Conservation (phyloP, 768 basidiomycete genomes). For the Boletus edulis region DNA sequence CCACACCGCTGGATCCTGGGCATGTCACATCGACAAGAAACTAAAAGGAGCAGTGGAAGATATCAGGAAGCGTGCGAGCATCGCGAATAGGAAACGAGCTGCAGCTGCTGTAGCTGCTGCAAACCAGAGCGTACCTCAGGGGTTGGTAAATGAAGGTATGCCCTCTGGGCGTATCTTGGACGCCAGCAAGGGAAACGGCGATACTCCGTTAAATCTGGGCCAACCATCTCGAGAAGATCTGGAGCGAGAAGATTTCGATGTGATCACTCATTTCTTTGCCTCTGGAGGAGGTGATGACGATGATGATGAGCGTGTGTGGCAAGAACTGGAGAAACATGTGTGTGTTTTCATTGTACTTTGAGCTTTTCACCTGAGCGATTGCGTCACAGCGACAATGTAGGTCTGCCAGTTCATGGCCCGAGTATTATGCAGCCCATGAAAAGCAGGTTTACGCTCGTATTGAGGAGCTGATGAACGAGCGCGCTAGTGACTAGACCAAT, state of each 20-base stretch:
- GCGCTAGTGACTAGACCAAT: constrained; percentile 6
- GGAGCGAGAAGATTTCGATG: constrained; percentile 44
- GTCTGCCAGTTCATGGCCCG: constrained; percentile 46
- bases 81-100: constrained; percentile 45
- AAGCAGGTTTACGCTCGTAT: constrained; percentile 42
- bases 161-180: neutral
- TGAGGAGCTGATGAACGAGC: constrained; percentile 28
- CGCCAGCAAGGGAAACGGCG: neutral
- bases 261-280: constrained; percentile 55
- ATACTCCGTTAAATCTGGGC: neutral
- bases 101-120: neutral
- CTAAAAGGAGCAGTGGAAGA: constrained; percentile 42
- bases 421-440: constrained; percentile 48
- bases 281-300: constrained; percentile 47
- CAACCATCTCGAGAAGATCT: constrained; percentile 8
- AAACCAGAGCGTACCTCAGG: neutral
- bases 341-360: constrained; percentile 9
- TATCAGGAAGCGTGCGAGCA: constrained; percentile 48
- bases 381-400: constrained; percentile 37
- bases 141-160: neutral
- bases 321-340: constrained; percentile 46
- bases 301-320: constrained; percentile 52
- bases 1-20: constrained; percentile 55
- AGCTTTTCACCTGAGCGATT: neutral
- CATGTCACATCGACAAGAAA: constrained; percentile 32